Percentiles rank a stretch among this genome's conserved stretches.
Conservation (phyloP, 1,284 basidiomycete genomes). For the Rhodotorula sp. region DNA sequence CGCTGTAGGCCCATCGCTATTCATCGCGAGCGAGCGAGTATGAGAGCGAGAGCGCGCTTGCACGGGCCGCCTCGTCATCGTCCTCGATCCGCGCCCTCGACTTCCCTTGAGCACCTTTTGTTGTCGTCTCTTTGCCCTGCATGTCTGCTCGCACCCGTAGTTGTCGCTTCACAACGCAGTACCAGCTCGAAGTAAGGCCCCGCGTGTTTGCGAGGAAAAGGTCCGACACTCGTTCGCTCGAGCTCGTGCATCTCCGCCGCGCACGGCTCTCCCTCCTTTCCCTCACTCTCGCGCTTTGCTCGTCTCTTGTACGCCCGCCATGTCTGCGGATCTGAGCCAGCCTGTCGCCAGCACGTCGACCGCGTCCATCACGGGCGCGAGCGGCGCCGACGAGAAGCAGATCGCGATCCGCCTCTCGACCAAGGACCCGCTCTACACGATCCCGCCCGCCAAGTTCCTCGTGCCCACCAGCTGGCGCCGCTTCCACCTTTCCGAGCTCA, state of each 20-base stretch:
- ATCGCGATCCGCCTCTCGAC: slow-evolving; percentile 78
- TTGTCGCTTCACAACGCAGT: neutral
- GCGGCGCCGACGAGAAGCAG: slow-evolving; percentile 32
- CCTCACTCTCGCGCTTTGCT: slow-evolving; percentile 5
- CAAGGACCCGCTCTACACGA: slow-evolving; percentile 67
- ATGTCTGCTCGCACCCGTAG: no score
- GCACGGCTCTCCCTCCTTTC: neutral
- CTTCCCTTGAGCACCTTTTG: no score
- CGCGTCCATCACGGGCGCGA: neutral
- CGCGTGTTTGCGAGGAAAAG: no score
- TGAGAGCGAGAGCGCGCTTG: neutral
- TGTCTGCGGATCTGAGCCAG: slow-evolving; percentile 13
- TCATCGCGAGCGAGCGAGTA: no score
- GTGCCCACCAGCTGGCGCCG: slow-evolving; percentile 87
- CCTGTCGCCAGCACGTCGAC: slow-evolving; percentile 35
- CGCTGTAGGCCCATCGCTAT: neutral
- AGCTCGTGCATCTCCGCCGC: neutral
- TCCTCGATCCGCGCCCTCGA: no score
- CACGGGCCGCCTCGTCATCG: no score
- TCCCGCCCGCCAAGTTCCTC: slow-evolving; percentile 91
- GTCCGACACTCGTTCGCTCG: neutral
- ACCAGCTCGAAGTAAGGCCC: neutral
- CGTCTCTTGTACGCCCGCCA: neutral
- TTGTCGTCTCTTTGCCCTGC: no score
- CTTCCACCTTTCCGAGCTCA: slow-evolving; percentile 94